Conservation (phyloP, 345 rosid genomes). For the Eutrema japonicum region DNA sequence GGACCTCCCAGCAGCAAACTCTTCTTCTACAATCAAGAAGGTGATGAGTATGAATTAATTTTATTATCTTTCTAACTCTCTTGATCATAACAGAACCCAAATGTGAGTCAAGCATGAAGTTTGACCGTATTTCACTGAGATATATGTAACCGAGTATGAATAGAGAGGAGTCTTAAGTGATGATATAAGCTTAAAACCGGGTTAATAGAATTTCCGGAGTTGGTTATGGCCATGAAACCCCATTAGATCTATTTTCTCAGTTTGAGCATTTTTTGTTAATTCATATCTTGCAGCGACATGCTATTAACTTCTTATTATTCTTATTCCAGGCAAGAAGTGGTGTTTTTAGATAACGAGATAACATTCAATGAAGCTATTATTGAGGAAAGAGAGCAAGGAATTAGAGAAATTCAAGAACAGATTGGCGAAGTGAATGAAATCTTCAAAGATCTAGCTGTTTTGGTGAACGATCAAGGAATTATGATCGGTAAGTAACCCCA, state of each 20-base stretch:
- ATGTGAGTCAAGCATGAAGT: slow-evolving; percentile 14
- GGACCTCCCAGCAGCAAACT: slow-evolving; percentile 51
- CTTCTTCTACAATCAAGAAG: slow-evolving; percentile 66
- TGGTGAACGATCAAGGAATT: slow-evolving; percentile 67
- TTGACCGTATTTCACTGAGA: slow-evolving; percentile 6
- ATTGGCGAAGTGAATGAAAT: slow-evolving; percentile 76
- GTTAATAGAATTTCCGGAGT: neutral
- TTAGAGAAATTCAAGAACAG: slow-evolving; percentile 71
- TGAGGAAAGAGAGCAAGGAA: slow-evolving; percentile 81
- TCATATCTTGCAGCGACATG: slow-evolving; percentile 12
- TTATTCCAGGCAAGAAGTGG: slow-evolving; percentile 57
- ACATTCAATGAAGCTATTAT: slow-evolving; percentile 74
- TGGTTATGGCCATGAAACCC: slow-evolving; percentile 16
- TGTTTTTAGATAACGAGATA: slow-evolving; percentile 66
- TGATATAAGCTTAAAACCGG: neutral
- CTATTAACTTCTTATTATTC: slow-evolving; percentile 13
- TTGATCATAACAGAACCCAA: neutral
- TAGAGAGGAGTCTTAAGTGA: neutral
- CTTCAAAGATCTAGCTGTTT: slow-evolving; percentile 70
- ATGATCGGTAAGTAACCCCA: slow-evolving; percentile 57
- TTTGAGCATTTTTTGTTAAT: slow-evolving; percentile 1
- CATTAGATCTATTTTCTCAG: slow-evolving; percentile 12
- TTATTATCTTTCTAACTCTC: neutral
- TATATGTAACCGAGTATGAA: neutral
- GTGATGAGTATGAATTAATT: slow-evolving; percentile 37